These are phyloP conservation scores for Russula sp. DNA, from an alignment of 768 basidiomycete genomes.

Conservation along the genomic window DNA sequence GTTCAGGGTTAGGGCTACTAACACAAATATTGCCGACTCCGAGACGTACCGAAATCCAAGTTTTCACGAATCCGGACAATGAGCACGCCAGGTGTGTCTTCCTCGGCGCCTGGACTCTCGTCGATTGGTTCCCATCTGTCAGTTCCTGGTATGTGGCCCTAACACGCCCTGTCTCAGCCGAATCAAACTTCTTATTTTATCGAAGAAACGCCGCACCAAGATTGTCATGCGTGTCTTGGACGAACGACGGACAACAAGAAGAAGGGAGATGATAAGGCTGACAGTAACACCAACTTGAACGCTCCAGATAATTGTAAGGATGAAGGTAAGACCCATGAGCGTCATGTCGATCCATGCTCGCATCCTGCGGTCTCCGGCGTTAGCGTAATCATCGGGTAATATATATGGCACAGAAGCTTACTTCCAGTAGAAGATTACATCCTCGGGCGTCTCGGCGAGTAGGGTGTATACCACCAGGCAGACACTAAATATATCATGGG, in stretches of 20 bases:
- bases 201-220: slow-evolving; percentile 45
- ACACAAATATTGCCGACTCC: background rate
- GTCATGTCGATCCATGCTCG: slow-evolving; percentile 87
- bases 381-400: background rate
- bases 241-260: slow-evolving; percentile 86
- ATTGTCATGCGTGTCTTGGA: slow-evolving; percentile 89
- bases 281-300: slow-evolving; percentile 92
- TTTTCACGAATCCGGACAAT: slow-evolving; percentile 88
- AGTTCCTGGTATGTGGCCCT: slow-evolving; percentile 88
- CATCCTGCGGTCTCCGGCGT: slow-evolving; percentile 45
- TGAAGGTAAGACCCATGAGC: slow-evolving; percentile 84
- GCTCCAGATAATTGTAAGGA: slow-evolving; percentile 82
- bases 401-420: slow-evolving; percentile 31
- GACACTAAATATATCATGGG: slow-evolving; percentile 46
- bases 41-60: slow-evolving; percentile 74
- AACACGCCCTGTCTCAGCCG: background rate
- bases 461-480: slow-evolving; percentile 81
- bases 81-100: slow-evolving; percentile 73
- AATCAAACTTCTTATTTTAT: background rate
- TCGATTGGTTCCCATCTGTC: slow-evolving; percentile 86
- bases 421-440: slow-evolving; percentile 81
- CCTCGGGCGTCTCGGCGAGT: slow-evolving; percentile 81
- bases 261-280: slow-evolving; percentile 78
- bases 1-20: slow-evolving; percentile 3
- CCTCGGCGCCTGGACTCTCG: slow-evolving; percentile 78